phyloP scores from a whole-genome alignment of 257 asterid genomes.

The Lavandula angustifolia region DNA sequence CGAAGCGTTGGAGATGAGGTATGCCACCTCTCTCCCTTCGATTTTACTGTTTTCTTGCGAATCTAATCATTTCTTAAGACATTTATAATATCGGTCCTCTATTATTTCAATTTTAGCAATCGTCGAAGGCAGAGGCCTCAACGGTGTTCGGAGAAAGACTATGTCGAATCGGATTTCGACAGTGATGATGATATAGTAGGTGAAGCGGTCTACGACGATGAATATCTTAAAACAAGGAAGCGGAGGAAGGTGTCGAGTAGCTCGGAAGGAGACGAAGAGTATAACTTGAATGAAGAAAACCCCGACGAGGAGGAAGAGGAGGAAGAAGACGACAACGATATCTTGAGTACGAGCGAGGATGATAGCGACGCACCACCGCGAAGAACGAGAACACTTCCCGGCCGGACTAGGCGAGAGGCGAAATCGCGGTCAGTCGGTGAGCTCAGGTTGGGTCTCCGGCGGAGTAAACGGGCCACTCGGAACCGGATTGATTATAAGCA shows the following conservation, averaged over 20 bases:
- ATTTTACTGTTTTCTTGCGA: neutral
- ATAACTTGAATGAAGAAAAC: constrained; percentile 73
- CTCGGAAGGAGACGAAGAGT: constrained; percentile 96
- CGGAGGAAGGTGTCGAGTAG: constrained; percentile 71
- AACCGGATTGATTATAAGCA: constrained; percentile 71
- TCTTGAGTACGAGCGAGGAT: constrained; percentile 61
- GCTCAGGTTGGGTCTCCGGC: constrained; percentile 75
- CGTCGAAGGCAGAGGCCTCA: constrained; percentile 93
- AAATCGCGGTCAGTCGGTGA: constrained; percentile 71
- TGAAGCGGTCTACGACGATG: constrained; percentile 94
- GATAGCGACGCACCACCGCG: constrained; percentile 53
- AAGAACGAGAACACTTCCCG: constrained; percentile 45
- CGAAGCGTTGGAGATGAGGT: constrained; percentile 79
- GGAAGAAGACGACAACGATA: constrained; percentile 53
- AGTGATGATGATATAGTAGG: constrained; percentile 98
- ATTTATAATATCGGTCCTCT: constrained; percentile 19
- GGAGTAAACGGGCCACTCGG: constrained; percentile 87
- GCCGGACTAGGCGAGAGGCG: constrained; percentile 77
- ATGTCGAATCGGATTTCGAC: constrained; percentile 73
- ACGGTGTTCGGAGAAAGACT: constrained; percentile 72
- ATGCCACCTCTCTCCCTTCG: constrained; percentile 5
- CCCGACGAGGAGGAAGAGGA: constrained; percentile 89
- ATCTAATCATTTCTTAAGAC: neutral
- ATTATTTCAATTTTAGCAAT: constrained; percentile 46
- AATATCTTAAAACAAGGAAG: constrained; percentile 66